These are phyloP conservation scores for Panaeolus cyanescens DNA, from an alignment of 768 basidiomycete genomes.

Conservation along the genomic window DNA sequence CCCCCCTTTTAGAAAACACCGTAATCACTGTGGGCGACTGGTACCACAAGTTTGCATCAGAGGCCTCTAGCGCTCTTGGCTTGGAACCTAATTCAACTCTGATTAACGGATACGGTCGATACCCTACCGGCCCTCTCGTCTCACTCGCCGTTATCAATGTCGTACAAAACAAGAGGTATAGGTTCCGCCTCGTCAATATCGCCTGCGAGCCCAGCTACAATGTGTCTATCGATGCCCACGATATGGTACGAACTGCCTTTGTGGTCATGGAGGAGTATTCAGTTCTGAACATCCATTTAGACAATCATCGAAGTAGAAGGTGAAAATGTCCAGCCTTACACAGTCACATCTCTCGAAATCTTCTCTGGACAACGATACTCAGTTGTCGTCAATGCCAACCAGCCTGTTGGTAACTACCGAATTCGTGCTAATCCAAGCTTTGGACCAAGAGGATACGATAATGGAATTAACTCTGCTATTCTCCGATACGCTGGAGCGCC, in stretches of 20 bases:
- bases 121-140: slow-evolving; percentile 18
- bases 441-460: slow-evolving; percentile 4
- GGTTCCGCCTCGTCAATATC: slow-evolving; percentile 53
- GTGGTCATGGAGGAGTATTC: not conserved
- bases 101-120: slow-evolving; percentile 23
- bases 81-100: slow-evolving; percentile 10
- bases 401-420: slow-evolving; percentile 50
- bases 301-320: slow-evolving; percentile 44
- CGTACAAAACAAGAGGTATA: slow-evolving; percentile 42
- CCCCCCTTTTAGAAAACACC: slow-evolving; percentile 8
- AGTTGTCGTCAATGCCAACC: slow-evolving; percentile 39
- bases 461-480: slow-evolving; percentile 29
- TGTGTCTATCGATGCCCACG: slow-evolving; percentile 37
- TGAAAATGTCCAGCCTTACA: slow-evolving; percentile 25
- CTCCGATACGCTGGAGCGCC: slow-evolving; percentile 41
- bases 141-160: slow-evolving; percentile 35
- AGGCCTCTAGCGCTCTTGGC: slow-evolving; percentile 11
- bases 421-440: slow-evolving; percentile 27
- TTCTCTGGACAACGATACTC: slow-evolving; percentile 55
- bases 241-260: slow-evolving; percentile 22
- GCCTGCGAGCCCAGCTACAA: slow-evolving; percentile 45
- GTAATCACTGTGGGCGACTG: slow-evolving; percentile 26
- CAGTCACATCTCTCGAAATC: slow-evolving; percentile 41
- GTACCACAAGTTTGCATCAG: not conserved
- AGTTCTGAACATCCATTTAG: slow-evolving; percentile 10